Conservation (phyloP, 352 stramenopile genomes). For the Globisporangium middletonii region DNA sequence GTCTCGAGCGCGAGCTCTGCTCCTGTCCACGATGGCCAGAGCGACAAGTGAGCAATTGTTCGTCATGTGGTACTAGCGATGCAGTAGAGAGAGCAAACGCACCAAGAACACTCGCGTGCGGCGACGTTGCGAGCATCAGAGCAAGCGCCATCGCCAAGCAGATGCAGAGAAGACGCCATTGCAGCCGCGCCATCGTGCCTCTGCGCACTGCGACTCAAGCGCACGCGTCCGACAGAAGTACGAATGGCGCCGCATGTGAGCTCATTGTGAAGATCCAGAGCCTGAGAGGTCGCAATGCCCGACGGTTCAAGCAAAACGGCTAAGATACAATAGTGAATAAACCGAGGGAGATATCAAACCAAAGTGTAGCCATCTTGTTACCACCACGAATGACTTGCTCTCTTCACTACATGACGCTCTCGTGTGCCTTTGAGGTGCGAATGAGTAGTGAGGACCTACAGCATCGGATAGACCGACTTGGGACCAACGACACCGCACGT, state of each 20-base stretch:
- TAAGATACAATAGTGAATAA: too few species aligned
- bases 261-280: too few species aligned
- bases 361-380: too few species aligned
- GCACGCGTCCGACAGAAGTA: too few species aligned
- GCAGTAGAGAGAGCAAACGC: neutral
- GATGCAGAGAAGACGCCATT: neutral
- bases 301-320: too few species aligned
- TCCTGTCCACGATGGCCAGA: neutral
- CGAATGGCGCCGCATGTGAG: too few species aligned
- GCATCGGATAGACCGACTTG: conserved; percentile 54
- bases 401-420: too few species aligned
- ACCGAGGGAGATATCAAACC: too few species aligned
- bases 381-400: too few species aligned
- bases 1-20: neutral
- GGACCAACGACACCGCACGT: conserved; percentile 50
- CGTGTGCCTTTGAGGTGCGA: too few species aligned
- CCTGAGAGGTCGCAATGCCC: too few species aligned
- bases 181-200: conserved; percentile 1
- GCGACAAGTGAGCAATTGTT: neutral
- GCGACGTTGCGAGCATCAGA: conserved; percentile 11
- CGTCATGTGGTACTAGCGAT: neutral
- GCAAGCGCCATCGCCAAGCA: conserved; percentile 5
- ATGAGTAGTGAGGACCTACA: conserved; percentile 12
- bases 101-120: neutral
- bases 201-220: too few species aligned